These are phyloP conservation scores for Clarireedia monteithiana DNA, from an alignment of 2,329 filamentous ascomycete genomes.

Conservation along the genomic window DNA sequence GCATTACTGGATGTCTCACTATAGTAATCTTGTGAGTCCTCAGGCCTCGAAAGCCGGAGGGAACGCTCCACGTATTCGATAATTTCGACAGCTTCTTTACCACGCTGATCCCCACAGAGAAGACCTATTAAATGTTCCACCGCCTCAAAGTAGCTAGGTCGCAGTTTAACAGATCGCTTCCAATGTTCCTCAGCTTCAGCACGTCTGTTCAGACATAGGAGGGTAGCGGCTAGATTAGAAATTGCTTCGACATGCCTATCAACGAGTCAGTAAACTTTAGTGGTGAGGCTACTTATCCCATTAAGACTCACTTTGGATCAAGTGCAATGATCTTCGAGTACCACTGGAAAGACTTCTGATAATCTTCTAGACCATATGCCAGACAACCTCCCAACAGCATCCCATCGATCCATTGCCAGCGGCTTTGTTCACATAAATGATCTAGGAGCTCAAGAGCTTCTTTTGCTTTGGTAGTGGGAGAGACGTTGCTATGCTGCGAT, in stretches of 20 bases:
- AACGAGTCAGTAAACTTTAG: slow-evolving; percentile 3
- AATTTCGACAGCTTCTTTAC: slow-evolving; percentile 75
- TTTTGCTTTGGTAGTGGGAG: slow-evolving; percentile 39
- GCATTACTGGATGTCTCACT: slow-evolving; percentile 53
- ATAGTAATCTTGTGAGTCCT: slow-evolving; percentile 44
- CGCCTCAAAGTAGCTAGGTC: slow-evolving; percentile 87
- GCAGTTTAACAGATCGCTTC: slow-evolving; percentile 72
- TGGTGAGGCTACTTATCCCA: not conserved
- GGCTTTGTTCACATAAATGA: slow-evolving; percentile 68
- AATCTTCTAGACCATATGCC: slow-evolving; percentile 81
- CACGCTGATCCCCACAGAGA: slow-evolving; percentile 72
- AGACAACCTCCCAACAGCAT: slow-evolving; percentile 88
- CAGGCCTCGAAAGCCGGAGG: slow-evolving; percentile 44
- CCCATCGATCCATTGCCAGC: slow-evolving; percentile 87
- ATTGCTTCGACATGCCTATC: slow-evolving; percentile 74
- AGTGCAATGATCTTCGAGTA: slow-evolving; percentile 56
- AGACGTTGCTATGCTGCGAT: slow-evolving; percentile 10
- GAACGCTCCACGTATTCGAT: slow-evolving; percentile 78
- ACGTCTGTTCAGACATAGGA: slow-evolving; percentile 74
- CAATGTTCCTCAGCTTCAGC: slow-evolving; percentile 82
- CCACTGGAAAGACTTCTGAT: slow-evolving; percentile 68
- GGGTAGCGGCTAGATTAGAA: slow-evolving; percentile 84
- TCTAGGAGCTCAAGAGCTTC: slow-evolving; percentile 65
- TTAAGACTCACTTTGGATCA: slow-evolving; percentile 43
- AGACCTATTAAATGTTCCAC: slow-evolving; percentile 90